Conservation (phyloP, 2,329 filamentous ascomycete species). For the Pseudogymnoascus verrucosus region DNA sequence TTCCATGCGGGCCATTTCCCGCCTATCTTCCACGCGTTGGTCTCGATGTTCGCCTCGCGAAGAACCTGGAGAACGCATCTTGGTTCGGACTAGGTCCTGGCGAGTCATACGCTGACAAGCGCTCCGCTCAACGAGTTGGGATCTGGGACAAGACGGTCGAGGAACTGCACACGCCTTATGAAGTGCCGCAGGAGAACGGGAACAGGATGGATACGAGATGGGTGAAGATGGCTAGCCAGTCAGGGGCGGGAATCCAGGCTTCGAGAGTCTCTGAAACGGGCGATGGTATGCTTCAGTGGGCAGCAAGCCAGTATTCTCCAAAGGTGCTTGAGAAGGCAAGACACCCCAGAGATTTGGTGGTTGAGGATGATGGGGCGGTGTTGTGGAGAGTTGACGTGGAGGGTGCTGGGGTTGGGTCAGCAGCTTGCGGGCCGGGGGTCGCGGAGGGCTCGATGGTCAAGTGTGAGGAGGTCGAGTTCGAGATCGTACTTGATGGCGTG, state of each 20-base stretch:
- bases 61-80: constrained; percentile 37
- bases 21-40: constrained; percentile 54
- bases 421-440: constrained; percentile 41
- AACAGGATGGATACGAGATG: constrained; percentile 55
- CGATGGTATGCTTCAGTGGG: constrained; percentile 45
- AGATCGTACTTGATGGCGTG: constrained; percentile 32
- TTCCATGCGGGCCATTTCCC: constrained; percentile 40
- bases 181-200: constrained; percentile 60
- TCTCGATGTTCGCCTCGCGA: constrained; percentile 45
- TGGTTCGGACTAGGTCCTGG: constrained; percentile 59
- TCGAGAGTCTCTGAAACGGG: constrained; percentile 29
- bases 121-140: constrained; percentile 44
- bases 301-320: constrained; percentile 41
- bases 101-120: constrained; percentile 58
- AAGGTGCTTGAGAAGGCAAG: constrained; percentile 47
- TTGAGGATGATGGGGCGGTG: constrained; percentile 38
- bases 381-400: constrained; percentile 34
- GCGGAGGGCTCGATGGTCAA: constrained; percentile 38
- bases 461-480: constrained; percentile 34
- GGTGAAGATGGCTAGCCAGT: constrained; percentile 33
- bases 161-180: constrained; percentile 50
- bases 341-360: constrained; percentile 56
- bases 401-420: constrained; percentile 43
- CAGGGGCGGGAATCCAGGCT: constrained; percentile 22
- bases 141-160: constrained; percentile 38